Conservation (phyloP, 441 rosid species). For the Pelargonium citronellum region DNA sequence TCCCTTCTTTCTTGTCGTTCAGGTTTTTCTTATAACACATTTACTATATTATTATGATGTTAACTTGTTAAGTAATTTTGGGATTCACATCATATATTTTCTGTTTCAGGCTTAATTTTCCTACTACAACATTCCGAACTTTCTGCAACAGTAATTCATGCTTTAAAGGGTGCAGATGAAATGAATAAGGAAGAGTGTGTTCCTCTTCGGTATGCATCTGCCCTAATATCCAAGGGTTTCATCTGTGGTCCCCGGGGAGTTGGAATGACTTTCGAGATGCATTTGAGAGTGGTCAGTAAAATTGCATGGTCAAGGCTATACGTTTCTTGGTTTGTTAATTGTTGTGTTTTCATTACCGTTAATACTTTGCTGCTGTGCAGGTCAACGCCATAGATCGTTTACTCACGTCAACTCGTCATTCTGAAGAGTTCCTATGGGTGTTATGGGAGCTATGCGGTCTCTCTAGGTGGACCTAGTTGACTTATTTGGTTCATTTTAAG, state of each 20-base stretch:
- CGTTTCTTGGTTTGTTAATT: neutral
- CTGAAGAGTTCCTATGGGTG: slow-evolving; percentile 97
- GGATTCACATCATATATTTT: slow-evolving; percentile 5
- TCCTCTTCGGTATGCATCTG: slow-evolving; percentile 86
- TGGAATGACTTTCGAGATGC: slow-evolving; percentile 80
- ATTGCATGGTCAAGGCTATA: slow-evolving; percentile 22
- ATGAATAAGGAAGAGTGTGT: slow-evolving; percentile 72
- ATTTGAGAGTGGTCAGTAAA: slow-evolving; percentile 87
- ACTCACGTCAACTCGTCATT: slow-evolving; percentile 58
- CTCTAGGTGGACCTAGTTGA: slow-evolving; percentile 52
- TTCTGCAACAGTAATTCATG: slow-evolving; percentile 60
- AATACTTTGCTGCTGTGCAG: slow-evolving; percentile 32
- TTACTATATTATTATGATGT: neutral
- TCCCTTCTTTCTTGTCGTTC: slow-evolving; percentile 76
- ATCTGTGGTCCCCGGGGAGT: slow-evolving; percentile 75
- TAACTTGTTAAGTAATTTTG: slow-evolving; percentile 12
- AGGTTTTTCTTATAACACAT: slow-evolving; percentile 38
- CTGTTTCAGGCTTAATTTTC: slow-evolving; percentile 65
- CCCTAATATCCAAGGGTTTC: slow-evolving; percentile 78
- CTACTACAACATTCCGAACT: slow-evolving; percentile 73
- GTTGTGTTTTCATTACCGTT: slow-evolving; percentile 13
- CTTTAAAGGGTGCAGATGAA: slow-evolving; percentile 55
- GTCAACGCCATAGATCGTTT: slow-evolving; percentile 81
- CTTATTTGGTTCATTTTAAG: slow-evolving; percentile 19
- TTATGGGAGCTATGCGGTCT: slow-evolving; percentile 95